These are phyloP conservation scores for Perilla frutescens DNA, from an alignment of 257 asterid species.

Conservation along the genomic window DNA sequence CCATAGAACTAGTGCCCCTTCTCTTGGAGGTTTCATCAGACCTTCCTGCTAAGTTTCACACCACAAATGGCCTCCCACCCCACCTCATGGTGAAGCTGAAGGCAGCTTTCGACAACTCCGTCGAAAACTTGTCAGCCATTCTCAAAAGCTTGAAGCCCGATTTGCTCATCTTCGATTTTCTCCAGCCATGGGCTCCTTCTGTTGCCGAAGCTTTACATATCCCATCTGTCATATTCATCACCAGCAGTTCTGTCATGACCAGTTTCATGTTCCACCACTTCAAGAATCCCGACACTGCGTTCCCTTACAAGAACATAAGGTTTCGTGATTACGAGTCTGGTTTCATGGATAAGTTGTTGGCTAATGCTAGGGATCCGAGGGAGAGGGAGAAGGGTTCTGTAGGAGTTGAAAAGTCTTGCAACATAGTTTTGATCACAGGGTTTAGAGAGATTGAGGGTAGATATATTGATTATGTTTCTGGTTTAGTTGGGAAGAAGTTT, in stretches of 20 bases:
- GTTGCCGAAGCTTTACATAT: slow-evolving; percentile 34
- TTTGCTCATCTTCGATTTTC: slow-evolving; percentile 44
- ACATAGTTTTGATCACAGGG: slow-evolving; percentile 43
- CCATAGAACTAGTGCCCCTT: slow-evolving; percentile 31
- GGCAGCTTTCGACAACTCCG: slow-evolving; percentile 35
- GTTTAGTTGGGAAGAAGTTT: slow-evolving; percentile 22
- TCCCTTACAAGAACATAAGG: slow-evolving; percentile 38
- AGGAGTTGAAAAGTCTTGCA: slow-evolving; percentile 31
- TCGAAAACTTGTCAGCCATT: slow-evolving; percentile 29
- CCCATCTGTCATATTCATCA: slow-evolving; percentile 48
- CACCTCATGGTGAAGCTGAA: slow-evolving; percentile 50
- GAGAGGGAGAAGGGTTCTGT: background rate
- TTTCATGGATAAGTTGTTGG: slow-evolving; percentile 6
- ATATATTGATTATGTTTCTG: slow-evolving; percentile 35
- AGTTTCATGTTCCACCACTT: slow-evolving; percentile 47
- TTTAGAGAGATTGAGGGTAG: slow-evolving; percentile 39
- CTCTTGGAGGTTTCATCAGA: slow-evolving; percentile 26
- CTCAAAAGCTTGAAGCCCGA: slow-evolving; percentile 37
- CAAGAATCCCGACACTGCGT: slow-evolving; percentile 23
- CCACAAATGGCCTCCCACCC: slow-evolving; percentile 57
- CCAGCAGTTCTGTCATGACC: slow-evolving; percentile 45
- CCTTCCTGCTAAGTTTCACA: slow-evolving; percentile 48
- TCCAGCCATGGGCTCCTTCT: slow-evolving; percentile 52
- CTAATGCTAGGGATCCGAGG: background rate
- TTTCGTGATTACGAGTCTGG: slow-evolving; percentile 39